These are phyloP conservation scores for Gnaphalium uliginosum DNA, from an alignment of 129 eudicot genomes.

Conservation along the genomic window DNA sequence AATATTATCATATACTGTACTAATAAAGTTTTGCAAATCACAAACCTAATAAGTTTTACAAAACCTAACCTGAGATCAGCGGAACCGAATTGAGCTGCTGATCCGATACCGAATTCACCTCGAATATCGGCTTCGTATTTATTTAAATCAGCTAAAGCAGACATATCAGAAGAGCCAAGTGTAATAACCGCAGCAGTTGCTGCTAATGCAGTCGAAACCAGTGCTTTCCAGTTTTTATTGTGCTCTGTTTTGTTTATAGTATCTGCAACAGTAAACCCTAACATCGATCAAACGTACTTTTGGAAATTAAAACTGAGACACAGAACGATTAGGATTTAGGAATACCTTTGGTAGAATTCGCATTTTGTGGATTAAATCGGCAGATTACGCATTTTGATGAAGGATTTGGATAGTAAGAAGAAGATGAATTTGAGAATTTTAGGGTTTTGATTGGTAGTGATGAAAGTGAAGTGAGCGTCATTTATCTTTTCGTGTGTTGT, in stretches of 20 bases:
- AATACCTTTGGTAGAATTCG: slow-evolving; percentile 30
- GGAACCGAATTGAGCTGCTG: slow-evolving; percentile 97
- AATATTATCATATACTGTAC: neutral
- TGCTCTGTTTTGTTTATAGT: slow-evolving; percentile 32
- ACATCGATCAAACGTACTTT: neutral
- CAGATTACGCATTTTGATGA: slow-evolving; percentile 41
- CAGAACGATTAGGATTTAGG: neutral
- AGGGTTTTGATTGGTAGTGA: slow-evolving; percentile 55
- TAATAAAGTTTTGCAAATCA: neutral
- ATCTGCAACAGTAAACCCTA: neutral
- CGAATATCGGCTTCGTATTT: slow-evolving; percentile 85
- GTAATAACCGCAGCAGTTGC: slow-evolving; percentile 83
- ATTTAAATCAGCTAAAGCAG: slow-evolving; percentile 88
- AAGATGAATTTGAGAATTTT: slow-evolving; percentile 26
- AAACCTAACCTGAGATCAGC: slow-evolving; percentile 74
- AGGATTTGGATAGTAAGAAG: slow-evolving; percentile 25
- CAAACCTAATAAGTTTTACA: neutral
- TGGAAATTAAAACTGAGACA: neutral
- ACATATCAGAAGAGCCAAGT: slow-evolving; percentile 39
- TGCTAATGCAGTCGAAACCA: slow-evolving; percentile 74
- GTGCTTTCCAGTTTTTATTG: slow-evolving; percentile 56
- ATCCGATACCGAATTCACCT: slow-evolving; percentile 96
- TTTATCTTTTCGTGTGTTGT: slow-evolving; percentile 26
- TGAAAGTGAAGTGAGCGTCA: slow-evolving; percentile 66
- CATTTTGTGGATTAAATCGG: slow-evolving; percentile 30